These are phyloP conservation scores for Verticillium nubilum DNA, from an alignment of 2,329 filamentous ascomycete species.

Conservation along the genomic window DNA sequence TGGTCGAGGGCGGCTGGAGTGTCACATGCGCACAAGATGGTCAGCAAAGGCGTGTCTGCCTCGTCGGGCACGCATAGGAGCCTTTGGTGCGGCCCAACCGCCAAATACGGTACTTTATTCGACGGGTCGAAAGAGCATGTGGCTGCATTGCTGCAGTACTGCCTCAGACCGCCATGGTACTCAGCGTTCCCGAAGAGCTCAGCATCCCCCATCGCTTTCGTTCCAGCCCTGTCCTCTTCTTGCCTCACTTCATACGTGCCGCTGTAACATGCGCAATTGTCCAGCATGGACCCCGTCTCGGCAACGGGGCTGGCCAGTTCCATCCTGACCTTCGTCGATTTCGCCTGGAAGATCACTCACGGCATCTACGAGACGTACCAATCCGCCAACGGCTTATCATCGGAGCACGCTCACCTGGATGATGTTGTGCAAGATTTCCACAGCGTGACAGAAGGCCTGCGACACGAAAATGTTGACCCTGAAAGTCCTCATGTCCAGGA, in stretches of 20 bases:
- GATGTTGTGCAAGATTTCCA: constrained; percentile 21
- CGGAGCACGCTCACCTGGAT: neutral
- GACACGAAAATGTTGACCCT: neutral
- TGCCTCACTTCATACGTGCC: neutral
- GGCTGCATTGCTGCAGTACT: no score
- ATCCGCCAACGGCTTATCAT: neutral
- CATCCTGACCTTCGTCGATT: neutral
- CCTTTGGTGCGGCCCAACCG: no score
- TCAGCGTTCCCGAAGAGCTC: no score
- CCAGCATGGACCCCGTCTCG: neutral
- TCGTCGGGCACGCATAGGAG: no score
- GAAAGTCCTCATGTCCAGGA: neutral
- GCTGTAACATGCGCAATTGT: neutral
- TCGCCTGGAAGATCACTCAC: neutral
- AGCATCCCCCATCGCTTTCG: no score
- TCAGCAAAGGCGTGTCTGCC: no score
- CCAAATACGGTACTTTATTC: no score
- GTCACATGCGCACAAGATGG: no score
- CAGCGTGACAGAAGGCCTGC: neutral
- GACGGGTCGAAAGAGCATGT: no score
- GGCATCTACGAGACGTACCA: neutral
- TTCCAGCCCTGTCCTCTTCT: neutral
- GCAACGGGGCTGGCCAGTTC: neutral
- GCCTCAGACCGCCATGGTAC: no score
- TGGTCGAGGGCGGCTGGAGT: no score